Evolutionary conservation across 2,329 filamentous ascomycete species (phyloP).

Genomic region (Pyrenophora graminea): DNA sequence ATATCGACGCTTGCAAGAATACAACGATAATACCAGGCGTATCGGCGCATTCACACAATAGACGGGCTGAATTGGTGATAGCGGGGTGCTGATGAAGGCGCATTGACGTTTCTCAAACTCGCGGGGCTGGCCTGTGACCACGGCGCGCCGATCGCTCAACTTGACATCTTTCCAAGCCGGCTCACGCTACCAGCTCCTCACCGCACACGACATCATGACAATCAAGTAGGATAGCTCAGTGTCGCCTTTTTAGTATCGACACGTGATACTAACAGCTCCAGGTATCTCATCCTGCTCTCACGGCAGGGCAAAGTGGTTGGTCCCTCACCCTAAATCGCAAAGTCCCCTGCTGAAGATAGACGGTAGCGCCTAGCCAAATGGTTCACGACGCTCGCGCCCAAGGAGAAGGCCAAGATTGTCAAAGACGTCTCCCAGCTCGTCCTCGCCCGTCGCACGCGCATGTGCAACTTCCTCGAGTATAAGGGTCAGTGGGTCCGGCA

Average conservation of each 20-base stretch:
- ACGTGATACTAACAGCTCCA: constrained; percentile 46
- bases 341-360: constrained; percentile 36
- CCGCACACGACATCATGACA: constrained; percentile 50
- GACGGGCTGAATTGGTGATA: not conserved
- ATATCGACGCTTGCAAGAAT: not conserved
- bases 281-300: constrained; percentile 96
- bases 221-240: constrained; percentile 55
- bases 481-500: constrained; percentile 68
- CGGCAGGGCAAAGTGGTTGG: constrained; percentile 98
- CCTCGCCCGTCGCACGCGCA: constrained; percentile 90
- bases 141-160: constrained; percentile 20
- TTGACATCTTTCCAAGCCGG: constrained; percentile 8
- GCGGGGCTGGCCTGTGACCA: constrained; percentile 25
- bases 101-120: constrained; percentile 28
- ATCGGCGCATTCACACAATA: not conserved
- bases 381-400: constrained; percentile 97
- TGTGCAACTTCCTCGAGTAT: constrained; percentile 99
- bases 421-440: constrained; percentile 99
- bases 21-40: not conserved
- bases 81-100: constrained; percentile 19
- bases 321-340: constrained; percentile 38
- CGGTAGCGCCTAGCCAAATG: constrained; percentile 93
- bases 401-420: constrained; percentile 99
- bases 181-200: constrained; percentile 5
- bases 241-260: not conserved